A percentile compares a stretch with the other conserved stretches of the same genome.
These are phyloP conservation scores for Handroanthus guayacan DNA, from an alignment of 257 asterid species.

Conservation along the genomic window DNA sequence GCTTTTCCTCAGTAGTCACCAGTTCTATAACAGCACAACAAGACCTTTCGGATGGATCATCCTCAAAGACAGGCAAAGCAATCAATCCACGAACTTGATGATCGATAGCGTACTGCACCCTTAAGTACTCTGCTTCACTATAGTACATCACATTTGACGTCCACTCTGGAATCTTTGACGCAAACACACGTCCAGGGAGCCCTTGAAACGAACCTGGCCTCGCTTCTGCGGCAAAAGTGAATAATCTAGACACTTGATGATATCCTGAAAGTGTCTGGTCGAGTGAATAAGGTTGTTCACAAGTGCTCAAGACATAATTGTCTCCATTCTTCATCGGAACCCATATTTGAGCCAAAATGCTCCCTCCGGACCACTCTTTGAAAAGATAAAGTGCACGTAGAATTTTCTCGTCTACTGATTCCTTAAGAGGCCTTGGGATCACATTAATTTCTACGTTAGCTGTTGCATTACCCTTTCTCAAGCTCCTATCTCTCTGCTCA, in stretches of 20 bases:
- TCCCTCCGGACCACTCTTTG: slow-evolving; percentile 56
- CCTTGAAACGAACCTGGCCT: slow-evolving; percentile 55
- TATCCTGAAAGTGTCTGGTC: slow-evolving; percentile 69
- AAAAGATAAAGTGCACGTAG: slow-evolving; percentile 58
- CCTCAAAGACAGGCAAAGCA: slow-evolving; percentile 78
- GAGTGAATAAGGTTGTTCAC: slow-evolving; percentile 64
- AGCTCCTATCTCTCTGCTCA: slow-evolving; percentile 29
- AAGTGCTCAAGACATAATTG: slow-evolving; percentile 62
- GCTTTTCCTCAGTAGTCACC: slow-evolving; percentile 62
- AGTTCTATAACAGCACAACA: slow-evolving; percentile 87
- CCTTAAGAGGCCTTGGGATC: slow-evolving; percentile 54
- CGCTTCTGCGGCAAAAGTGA: slow-evolving; percentile 60
- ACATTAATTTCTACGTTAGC: slow-evolving; percentile 22
- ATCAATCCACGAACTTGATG: slow-evolving; percentile 75
- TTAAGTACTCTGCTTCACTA: slow-evolving; percentile 61
- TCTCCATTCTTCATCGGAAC: slow-evolving; percentile 63
- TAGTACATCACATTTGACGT: slow-evolving; percentile 73
- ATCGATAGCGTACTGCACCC: slow-evolving; percentile 61
- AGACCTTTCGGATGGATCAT: slow-evolving; percentile 37
- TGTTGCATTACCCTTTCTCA: slow-evolving; percentile 19
- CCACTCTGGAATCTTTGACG: slow-evolving; percentile 83
- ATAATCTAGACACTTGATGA: slow-evolving; percentile 69
- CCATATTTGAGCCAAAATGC: slow-evolving; percentile 79
- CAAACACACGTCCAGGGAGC: slow-evolving; percentile 88
- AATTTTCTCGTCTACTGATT: slow-evolving; percentile 61